phyloP scores from a whole-genome alignment of 2,329 filamentous ascomycete species.

The Xylogone sp. region DNA sequence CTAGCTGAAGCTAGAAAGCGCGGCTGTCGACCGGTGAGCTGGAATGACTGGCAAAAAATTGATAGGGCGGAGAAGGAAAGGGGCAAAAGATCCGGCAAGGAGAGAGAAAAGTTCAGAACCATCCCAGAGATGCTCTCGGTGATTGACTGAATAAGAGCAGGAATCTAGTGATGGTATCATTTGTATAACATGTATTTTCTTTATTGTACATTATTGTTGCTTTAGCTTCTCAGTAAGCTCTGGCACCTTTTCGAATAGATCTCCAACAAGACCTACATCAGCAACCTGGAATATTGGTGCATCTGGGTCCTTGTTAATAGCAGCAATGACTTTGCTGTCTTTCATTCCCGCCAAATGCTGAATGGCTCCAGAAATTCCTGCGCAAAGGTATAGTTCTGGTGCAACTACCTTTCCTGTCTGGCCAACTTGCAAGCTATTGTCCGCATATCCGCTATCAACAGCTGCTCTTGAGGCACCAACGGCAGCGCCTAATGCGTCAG shows the following conservation, averaged over 20 bases:
- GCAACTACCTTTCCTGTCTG: constrained; percentile 99
- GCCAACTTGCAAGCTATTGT: constrained; percentile 97
- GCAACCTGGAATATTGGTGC: constrained; percentile 98
- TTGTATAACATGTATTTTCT: constrained; percentile 7
- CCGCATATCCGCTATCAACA: constrained; percentile 94
- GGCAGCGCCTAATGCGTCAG: constrained; percentile 89
- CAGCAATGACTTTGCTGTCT: constrained; percentile 98
- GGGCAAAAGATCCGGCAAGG: constrained; percentile 67
- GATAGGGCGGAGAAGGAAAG: constrained; percentile 70
- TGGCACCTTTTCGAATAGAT: constrained; percentile 92
- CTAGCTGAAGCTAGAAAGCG: constrained; percentile 52
- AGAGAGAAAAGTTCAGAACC: constrained; percentile 66
- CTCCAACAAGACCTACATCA: constrained; percentile 91
- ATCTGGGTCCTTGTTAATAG: constrained; percentile 96
- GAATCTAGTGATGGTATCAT: constrained; percentile 6
- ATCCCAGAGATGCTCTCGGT: constrained; percentile 55
- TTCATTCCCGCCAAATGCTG: constrained; percentile 99
- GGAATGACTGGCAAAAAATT: constrained; percentile 84
- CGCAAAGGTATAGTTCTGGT: constrained; percentile 90
- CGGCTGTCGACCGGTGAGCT: constrained; percentile 64
- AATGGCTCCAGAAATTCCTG: constrained; percentile 94
- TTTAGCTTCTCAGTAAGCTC: constrained; percentile 96
- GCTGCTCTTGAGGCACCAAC: constrained; percentile 93
- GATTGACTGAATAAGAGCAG: constrained; percentile 30
- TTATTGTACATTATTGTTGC: constrained; percentile 24